Evolutionary conservation across 2,329 filamentous ascomycete species (phyloP).

Genomic region (Hypoxylon rubiginosum): DNA sequence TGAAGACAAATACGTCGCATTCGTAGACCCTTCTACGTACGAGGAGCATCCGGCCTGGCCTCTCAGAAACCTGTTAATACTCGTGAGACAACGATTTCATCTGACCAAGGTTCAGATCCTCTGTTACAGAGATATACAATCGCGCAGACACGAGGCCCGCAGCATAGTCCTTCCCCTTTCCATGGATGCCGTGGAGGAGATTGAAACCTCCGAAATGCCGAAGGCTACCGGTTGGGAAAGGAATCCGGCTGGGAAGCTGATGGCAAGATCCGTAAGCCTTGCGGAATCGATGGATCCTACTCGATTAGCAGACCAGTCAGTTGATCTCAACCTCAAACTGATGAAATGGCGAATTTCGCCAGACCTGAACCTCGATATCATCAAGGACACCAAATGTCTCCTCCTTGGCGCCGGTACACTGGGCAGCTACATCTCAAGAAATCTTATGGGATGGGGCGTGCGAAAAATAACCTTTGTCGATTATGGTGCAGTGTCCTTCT

Average conservation of each 20-base stretch:
- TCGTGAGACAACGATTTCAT: constrained; percentile 85
- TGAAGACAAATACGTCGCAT: constrained; percentile 86
- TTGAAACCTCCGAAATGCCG: constrained; percentile 72
- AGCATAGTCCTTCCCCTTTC: constrained; percentile 82
- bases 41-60: constrained; percentile 91
- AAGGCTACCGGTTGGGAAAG: constrained; percentile 98
- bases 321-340: constrained; percentile 95
- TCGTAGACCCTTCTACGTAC: constrained; percentile 94
- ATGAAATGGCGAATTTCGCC: constrained; percentile 99
- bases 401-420: constrained; percentile 93
- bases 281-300: constrained; percentile 94
- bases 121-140: constrained; percentile 88
- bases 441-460: constrained; percentile 95
- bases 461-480: constrained; percentile 96
- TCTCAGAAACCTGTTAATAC: constrained; percentile 86
- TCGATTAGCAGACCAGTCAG: constrained; percentile 89
- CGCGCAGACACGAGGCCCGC: constrained; percentile 81
- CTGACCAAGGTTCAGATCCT: constrained; percentile 84
- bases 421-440: constrained; percentile 92
- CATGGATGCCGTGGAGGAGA: constrained; percentile 63
- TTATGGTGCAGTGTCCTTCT: constrained; percentile 92
- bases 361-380: constrained; percentile 84
- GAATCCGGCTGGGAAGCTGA: constrained; percentile 81
- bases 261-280: constrained; percentile 82
- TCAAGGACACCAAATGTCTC: constrained; percentile 91